A percentile compares a stretch with the other conserved stretches of the same genome.
phyloP scores from a whole-genome alignment of 164 flowering plant species.

The Vitis rupestris region DNA sequence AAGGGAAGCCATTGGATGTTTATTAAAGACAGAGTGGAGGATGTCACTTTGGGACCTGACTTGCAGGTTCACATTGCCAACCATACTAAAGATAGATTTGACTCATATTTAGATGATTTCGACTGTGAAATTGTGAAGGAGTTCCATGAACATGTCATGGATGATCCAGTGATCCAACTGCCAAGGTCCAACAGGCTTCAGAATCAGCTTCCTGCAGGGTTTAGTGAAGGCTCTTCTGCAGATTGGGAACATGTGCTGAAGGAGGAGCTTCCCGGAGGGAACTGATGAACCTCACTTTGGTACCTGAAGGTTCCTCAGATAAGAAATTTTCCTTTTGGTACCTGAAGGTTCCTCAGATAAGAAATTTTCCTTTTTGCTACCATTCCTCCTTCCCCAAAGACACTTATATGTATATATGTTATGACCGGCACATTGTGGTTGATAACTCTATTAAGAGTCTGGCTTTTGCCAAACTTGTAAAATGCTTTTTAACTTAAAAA shows the following conservation, averaged over 20 bases:
- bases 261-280: slow-evolving; percentile 40
- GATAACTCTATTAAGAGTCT: no score
- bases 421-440: no score
- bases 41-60: slow-evolving; percentile 3
- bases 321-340: no score
- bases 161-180: slow-evolving; percentile 14
- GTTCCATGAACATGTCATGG: slow-evolving; percentile 5
- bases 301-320: neutral
- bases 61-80: neutral
- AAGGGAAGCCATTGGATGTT: slow-evolving; percentile 15
- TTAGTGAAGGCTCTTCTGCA: slow-evolving; percentile 40
- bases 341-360: neutral
- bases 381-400: neutral
- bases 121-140: slow-evolving; percentile 9
- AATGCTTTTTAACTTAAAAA: no score
- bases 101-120: no score
- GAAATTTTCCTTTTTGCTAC: neutral
- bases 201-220: slow-evolving; percentile 21
- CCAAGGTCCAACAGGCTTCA: slow-evolving; percentile 9
- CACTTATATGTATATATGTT: neutral
- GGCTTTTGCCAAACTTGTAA: no score
- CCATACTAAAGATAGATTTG: slow-evolving; percentile 4
- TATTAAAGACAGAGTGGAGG: slow-evolving; percentile 7
- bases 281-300: neutral
- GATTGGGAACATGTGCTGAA: slow-evolving; percentile 80